Percentiles rank a stretch among this genome's conserved stretches.
Conservation (phyloP, 768 basidiomycete genomes). For the Rhodotorula graminis region DNA sequence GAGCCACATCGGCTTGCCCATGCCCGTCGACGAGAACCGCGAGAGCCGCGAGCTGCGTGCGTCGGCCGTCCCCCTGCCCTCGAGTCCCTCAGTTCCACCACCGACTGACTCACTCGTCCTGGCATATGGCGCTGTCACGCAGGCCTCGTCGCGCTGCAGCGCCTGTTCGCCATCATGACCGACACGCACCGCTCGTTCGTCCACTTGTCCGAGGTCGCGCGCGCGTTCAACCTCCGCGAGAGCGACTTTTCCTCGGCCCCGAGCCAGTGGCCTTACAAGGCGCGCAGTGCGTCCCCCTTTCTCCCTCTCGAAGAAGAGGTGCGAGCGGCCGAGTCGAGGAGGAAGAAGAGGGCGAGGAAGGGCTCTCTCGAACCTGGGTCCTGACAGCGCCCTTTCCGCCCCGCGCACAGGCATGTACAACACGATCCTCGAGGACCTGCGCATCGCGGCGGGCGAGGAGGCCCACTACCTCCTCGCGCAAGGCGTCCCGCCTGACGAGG, state of each 20-base stretch:
- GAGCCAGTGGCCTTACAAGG: not conserved
- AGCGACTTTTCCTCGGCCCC: not conserved
- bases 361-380: no score
- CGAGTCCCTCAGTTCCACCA: not conserved
- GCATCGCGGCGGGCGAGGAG: not conserved
- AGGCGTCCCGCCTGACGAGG: not conserved
- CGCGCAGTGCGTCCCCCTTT: constrained; percentile 6
- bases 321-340: no score
- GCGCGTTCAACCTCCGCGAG: constrained; percentile 12
- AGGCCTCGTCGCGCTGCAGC: constrained; percentile 28
- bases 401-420: not conserved
- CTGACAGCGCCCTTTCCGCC: not conserved
- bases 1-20: not conserved
- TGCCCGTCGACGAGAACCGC: not conserved
- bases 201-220: constrained; percentile 24
- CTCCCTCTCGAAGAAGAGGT: no score
- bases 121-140: not conserved
- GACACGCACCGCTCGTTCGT: constrained; percentile 21
- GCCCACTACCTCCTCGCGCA: not conserved
- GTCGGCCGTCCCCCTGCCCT: not conserved
- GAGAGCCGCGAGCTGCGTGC: constrained; percentile 1
- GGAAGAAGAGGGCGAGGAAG: no score
- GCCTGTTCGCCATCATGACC: constrained; percentile 31
- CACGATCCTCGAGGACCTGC: constrained; percentile 6
- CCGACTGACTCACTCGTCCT: no score